Conservation (phyloP, 108 stramenopile species). For the Poteriospumella lacustris region DNA sequence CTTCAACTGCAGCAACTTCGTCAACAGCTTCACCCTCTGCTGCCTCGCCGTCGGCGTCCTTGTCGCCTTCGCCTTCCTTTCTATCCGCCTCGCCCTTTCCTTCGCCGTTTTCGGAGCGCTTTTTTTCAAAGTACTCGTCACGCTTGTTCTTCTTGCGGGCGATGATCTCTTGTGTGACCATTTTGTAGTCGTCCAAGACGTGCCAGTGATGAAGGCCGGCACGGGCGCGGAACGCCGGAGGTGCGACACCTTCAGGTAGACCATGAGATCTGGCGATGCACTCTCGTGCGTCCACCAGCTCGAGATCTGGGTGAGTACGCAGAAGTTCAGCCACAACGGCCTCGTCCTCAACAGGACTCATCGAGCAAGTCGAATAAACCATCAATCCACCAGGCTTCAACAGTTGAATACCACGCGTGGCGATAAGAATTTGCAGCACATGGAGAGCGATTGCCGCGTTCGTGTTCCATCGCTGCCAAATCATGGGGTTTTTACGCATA, state of each 20-base stretch:
- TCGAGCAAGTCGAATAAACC: slow-evolving; percentile 92
- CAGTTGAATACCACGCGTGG: slow-evolving; percentile 48
- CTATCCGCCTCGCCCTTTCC: background rate
- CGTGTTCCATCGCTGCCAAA: slow-evolving; percentile 73
- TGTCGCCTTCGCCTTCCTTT: background rate
- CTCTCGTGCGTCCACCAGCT: slow-evolving; percentile 70
- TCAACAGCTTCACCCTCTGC: background rate
- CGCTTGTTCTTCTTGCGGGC: slow-evolving; percentile 14
- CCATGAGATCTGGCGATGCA: too few species aligned
- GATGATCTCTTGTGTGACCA: slow-evolving; percentile 53
- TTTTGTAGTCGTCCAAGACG: slow-evolving; percentile 48
- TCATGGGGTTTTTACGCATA: slow-evolving; percentile 80
- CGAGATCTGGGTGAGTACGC: slow-evolving; percentile 46
- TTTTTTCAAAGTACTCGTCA: slow-evolving; percentile 15
- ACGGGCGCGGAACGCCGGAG: slow-evolving; percentile 58
- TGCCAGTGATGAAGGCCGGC: slow-evolving; percentile 76
- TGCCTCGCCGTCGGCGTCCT: background rate
- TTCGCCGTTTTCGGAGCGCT: too few species aligned
- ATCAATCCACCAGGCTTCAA: slow-evolving; percentile 69
- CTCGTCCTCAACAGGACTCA: slow-evolving; percentile 98
- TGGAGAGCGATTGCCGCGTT: slow-evolving; percentile 39
- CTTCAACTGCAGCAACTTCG: background rate
- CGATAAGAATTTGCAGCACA: slow-evolving; percentile 51
- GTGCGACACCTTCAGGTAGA: slow-evolving; percentile 18
- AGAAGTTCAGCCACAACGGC: slow-evolving; percentile 76